Base-by-base conservation (phyloP, 2,329 filamentous ascomycete species). In the Fusarium pseudograminearum region DNA sequence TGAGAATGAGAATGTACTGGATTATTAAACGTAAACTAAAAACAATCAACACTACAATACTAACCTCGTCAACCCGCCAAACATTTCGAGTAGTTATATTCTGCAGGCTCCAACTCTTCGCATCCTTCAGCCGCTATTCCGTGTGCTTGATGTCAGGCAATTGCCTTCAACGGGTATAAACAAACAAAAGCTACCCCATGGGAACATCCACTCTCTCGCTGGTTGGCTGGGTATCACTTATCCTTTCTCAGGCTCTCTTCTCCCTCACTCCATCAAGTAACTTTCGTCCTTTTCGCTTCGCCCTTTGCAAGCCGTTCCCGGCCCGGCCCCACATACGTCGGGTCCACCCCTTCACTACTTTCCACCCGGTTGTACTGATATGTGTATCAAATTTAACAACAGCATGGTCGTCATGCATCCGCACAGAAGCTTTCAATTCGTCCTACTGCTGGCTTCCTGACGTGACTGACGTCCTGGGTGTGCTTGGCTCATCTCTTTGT, bases 401-500 rank as follows among this genome's bases (percentile, higher is more conserved):
- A 31, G 26, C 33, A 41, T 40, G 34, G 34, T 34, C 5, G 14
- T 53, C 15, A 5, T 31, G n/a, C 28, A 48, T 44, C 24, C 24
- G 48, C n/a, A 15, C 47, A 40, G 59, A 57, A 44, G 42, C 22
- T 42, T 66, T 61, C 15, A 47, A 34, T 31, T 45, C 34, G 26
- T 45, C 53, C 64, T 68, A 68, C 48, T 68, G 48, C 40, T 59
- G 58, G 40, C 68, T 67, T 30, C 53, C 46, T 31, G 67, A 74
- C 7, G 68, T 47, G 38, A 57, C 54, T n/a, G 67, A 74, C n/a
- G 73, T 72, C 7, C 75, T 71, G 12, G 73, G 73, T 34, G 73
- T 75, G 31, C 38, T 44, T 12, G 73, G 73, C 50, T 75, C 73
- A 28, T 73, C 70, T 41, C 73, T 69, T 51, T 72, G 64, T 24